A percentile compares a stretch with the other conserved stretches of the same genome.
These are phyloP conservation scores for Barnettozyma salicaria DNA, from an alignment of 805 yeast genomes.

Conservation along the genomic window DNA sequence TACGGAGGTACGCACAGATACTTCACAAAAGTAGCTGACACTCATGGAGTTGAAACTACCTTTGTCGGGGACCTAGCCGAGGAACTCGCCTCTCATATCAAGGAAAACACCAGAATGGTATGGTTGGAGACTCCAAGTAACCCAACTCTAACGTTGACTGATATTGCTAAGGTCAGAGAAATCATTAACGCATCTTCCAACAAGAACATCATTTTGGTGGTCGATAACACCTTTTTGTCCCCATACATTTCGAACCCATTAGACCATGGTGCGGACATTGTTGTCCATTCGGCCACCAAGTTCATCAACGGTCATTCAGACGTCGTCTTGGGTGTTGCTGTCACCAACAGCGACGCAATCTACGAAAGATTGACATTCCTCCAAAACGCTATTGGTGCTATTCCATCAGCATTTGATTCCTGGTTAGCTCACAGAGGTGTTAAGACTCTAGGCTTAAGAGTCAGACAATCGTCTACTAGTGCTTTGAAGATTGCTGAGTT, in stretches of 20 bases:
- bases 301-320: conserved; percentile 91
- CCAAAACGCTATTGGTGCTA: conserved; percentile 84
- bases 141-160: conserved; percentile 79
- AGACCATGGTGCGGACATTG: conserved; percentile 77
- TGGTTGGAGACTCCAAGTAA: conserved; percentile 90
- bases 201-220: conserved; percentile 56
- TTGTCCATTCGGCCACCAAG: conserved; percentile 84
- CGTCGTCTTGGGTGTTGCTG: conserved; percentile 81
- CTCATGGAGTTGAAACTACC: conserved; percentile 66
- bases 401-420: conserved; percentile 85
- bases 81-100: conserved; percentile 52
- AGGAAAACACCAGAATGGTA: conserved; percentile 61
- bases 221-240: conserved; percentile 84
- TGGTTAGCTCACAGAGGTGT: conserved; percentile 93
- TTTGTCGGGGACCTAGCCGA: conserved; percentile 60
- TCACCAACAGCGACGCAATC: conserved; percentile 55
- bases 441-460: conserved; percentile 79
- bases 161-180: conserved; percentile 55
- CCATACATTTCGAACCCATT: conserved; percentile 86
- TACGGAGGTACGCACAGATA: conserved; percentile 92
- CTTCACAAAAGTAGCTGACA: conserved; percentile 76
- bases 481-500: conserved; percentile 69
- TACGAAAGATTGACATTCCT: conserved; percentile 65
- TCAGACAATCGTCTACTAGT: conserved; percentile 55
- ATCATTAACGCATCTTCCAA: conserved; percentile 46